Conservation (phyloP, 2,329 filamentous ascomycete genomes). For the Verticillium klebahnii region DNA sequence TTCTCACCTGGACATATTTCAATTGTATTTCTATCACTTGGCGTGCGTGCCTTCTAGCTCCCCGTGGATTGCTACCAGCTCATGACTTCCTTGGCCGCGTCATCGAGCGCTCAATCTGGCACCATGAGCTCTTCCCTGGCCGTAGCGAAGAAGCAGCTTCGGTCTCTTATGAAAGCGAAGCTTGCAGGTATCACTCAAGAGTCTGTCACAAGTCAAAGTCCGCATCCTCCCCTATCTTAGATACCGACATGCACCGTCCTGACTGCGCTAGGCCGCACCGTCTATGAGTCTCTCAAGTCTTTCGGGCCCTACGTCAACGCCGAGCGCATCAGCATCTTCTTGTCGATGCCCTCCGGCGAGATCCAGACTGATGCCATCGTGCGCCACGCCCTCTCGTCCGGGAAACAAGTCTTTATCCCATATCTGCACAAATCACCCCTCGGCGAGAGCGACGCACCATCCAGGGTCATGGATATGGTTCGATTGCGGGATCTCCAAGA, state of each 20-base stretch:
- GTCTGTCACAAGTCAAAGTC: slow-evolving; percentile 66
- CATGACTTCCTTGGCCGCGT: neutral
- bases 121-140: slow-evolving; percentile 51
- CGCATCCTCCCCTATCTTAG: slow-evolving; percentile 20
- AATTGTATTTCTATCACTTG: no score
- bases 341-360: slow-evolving; percentile 89
- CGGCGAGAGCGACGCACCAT: slow-evolving; percentile 46
- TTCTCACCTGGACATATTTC: neutral
- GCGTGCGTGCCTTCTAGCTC: neutral
- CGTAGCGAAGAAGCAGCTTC: slow-evolving; percentile 71
- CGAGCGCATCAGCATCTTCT: slow-evolving; percentile 73
- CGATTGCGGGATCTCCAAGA: slow-evolving; percentile 68
- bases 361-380: slow-evolving; percentile 82
- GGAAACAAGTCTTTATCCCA: slow-evolving; percentile 87
- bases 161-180: slow-evolving; percentile 62
- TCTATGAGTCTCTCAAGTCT: slow-evolving; percentile 60
- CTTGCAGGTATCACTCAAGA: slow-evolving; percentile 60
- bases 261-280: slow-evolving; percentile 50
- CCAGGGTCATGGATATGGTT: slow-evolving; percentile 90
- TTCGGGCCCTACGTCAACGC: slow-evolving; percentile 74
- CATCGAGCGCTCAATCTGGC: neutral
- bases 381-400: slow-evolving; percentile 67
- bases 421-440: slow-evolving; percentile 67
- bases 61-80: neutral
- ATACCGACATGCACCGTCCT: neutral